Percentiles rank a stretch among this genome's conserved stretches.
These are phyloP conservation scores for Aspergillus transmontanensis DNA, from an alignment of 2,329 filamentous ascomycete genomes.

Conservation along the genomic window DNA sequence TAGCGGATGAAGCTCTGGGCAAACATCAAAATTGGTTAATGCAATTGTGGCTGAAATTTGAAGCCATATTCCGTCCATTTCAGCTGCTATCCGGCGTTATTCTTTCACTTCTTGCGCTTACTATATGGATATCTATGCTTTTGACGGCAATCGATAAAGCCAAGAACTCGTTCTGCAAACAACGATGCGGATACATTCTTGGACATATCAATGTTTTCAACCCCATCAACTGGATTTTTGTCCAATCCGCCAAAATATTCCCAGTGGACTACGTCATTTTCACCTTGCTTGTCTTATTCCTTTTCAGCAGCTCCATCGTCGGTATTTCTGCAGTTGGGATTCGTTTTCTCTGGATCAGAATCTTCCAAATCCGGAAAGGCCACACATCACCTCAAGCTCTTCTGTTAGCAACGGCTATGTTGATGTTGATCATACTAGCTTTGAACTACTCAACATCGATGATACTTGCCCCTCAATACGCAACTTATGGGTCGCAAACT, in stretches of 20 bases:
- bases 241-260: conserved; percentile 79
- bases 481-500: conserved; percentile 90
- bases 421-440: conserved; percentile 85
- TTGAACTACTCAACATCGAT: conserved; percentile 92
- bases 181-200: conserved; percentile 88
- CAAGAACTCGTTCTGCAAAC: conserved; percentile 90
- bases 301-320: conserved; percentile 85
- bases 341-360: conserved; percentile 90
- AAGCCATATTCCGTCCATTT: conserved; percentile 80
- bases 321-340: conserved; percentile 88
- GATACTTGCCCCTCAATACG: conserved; percentile 93
- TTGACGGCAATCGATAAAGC: conserved; percentile 96
- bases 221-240: conserved; percentile 86
- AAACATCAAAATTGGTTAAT: conserved; percentile 76
- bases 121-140: conserved; percentile 89
- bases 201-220: conserved; percentile 90
- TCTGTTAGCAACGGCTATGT: conserved; percentile 84
- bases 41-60: conserved; percentile 75
- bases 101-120: conserved; percentile 70
- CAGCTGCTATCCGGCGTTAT: conserved; percentile 84
- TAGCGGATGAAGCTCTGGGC: conserved; percentile 70
- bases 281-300: conserved; percentile 77
- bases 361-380: conserved; percentile 88
- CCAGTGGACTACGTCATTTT: conserved; percentile 92
- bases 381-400: conserved; percentile 90